Evolutionary conservation across 768 basidiomycete species (phyloP).

Genomic region (Leccinum subgranulosum): DNA sequence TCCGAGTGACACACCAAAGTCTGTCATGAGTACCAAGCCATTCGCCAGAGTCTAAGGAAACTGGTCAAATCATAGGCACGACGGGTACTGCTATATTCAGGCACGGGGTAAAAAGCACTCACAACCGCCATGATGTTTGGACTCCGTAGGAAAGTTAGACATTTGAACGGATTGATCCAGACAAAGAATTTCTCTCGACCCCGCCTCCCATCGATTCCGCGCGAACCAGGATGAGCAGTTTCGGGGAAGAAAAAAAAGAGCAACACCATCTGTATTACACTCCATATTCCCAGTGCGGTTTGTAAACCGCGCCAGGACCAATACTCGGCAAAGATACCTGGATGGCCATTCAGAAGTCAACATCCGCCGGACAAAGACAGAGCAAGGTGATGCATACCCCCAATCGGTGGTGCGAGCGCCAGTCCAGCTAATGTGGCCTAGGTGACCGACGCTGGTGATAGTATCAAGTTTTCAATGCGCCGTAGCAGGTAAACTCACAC

Average conservation of each 20-base stretch:
- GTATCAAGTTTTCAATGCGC: neutral
- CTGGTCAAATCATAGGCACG: neutral
- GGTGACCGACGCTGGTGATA: neutral
- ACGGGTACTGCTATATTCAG: no score
- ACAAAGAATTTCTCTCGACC: constrained; percentile 28
- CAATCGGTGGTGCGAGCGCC: constrained; percentile 56
- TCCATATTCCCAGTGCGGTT: constrained; percentile 39
- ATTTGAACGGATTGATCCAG: constrained; percentile 57
- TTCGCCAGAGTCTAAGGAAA: constrained; percentile 42
- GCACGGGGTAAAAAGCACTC: constrained; percentile 18
- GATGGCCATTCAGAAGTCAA: neutral
- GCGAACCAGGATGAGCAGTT: constrained; percentile 58
- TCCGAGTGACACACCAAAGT: constrained; percentile 28
- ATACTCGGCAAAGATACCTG: constrained; percentile 52
- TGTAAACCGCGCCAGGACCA: constrained; percentile 69
- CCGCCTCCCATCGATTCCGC: constrained; percentile 48
- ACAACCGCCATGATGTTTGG: constrained; percentile 59
- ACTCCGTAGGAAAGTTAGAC: constrained; percentile 50
- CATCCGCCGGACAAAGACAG: neutral
- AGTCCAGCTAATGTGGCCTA: constrained; percentile 54
- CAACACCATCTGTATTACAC: constrained; percentile 36
- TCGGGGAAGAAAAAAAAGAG: constrained; percentile 55
- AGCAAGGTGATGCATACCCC: constrained; percentile 36
- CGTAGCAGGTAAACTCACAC: constrained; percentile 30
- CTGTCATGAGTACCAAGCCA: constrained; percentile 24